phyloP scores from a whole-genome alignment of 305 asterid species.

The Solanum hybrid region DNA sequence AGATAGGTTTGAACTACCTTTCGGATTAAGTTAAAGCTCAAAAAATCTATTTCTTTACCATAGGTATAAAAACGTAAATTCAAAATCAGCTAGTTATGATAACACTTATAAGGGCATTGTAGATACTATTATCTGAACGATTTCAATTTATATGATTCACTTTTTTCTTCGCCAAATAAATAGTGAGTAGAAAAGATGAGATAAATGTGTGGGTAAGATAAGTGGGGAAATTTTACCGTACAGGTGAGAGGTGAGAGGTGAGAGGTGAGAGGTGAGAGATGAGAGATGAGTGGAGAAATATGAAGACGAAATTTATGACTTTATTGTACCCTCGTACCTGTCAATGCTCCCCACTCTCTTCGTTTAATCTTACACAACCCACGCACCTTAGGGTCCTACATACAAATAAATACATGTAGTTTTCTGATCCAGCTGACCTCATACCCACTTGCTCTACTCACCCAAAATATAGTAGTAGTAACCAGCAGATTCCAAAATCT shows the following conservation, averaged over 20 bases:
- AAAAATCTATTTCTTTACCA: no score
- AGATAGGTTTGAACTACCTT: neutral
- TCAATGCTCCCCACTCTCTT: constrained; percentile 19
- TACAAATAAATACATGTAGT: no score
- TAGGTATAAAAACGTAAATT: neutral
- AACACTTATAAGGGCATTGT: no score
- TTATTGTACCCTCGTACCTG: constrained; percentile 15
- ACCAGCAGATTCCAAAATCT: neutral
- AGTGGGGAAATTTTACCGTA: constrained; percentile 4
- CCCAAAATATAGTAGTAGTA: no score
- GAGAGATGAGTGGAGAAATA: neutral
- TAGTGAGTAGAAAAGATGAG: neutral
- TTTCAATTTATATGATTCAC: no score
- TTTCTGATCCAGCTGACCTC: neutral
- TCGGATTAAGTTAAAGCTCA: neutral
- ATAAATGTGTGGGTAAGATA: neutral
- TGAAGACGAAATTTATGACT: neutral
- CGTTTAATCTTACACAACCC: neutral
- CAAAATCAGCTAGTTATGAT: neutral
- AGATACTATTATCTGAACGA: no score
- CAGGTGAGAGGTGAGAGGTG: neutral
- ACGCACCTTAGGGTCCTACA: neutral
- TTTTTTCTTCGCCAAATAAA: no score
- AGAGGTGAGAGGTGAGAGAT: neutral
- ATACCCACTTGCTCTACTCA: no score